phyloP scores from a whole-genome alignment of 805 yeast species.

The Sugiyamaella boreocaroliniensis region DNA sequence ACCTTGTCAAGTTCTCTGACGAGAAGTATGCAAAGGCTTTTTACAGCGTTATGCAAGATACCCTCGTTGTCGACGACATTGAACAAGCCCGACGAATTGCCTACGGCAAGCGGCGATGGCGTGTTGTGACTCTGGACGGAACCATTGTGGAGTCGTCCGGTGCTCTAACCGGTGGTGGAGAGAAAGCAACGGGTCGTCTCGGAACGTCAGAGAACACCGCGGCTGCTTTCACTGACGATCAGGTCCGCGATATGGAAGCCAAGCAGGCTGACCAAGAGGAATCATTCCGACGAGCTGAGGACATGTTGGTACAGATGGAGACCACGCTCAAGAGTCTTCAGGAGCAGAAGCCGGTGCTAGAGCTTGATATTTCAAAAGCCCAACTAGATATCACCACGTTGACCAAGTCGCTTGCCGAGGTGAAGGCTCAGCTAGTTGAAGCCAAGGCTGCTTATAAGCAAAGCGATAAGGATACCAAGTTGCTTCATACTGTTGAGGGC shows the following conservation, averaged over 20 bases:
- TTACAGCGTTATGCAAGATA: slow-evolving; percentile 77
- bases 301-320: slow-evolving; percentile 53
- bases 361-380: slow-evolving; percentile 50
- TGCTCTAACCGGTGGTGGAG: slow-evolving; percentile 86
- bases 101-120: slow-evolving; percentile 68
- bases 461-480: slow-evolving; percentile 24
- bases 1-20: slow-evolving; percentile 64
- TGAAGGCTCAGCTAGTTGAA: slow-evolving; percentile 29
- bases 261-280: slow-evolving; percentile 50
- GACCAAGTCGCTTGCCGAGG: slow-evolving; percentile 45
- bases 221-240: slow-evolving; percentile 46
- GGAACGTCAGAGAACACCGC: slow-evolving; percentile 30
- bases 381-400: slow-evolving; percentile 60
- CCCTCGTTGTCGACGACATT: slow-evolving; percentile 75
- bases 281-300: slow-evolving; percentile 37
- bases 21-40: slow-evolving; percentile 77
- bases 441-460: slow-evolving; percentile 15
- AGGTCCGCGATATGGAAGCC: slow-evolving; percentile 46
- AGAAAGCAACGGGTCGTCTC: slow-evolving; percentile 68
- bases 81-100: slow-evolving; percentile 84
- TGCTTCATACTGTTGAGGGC: slow-evolving; percentile 34
- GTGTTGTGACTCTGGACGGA: slow-evolving; percentile 92
- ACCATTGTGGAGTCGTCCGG: slow-evolving; percentile 88
- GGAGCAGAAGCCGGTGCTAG: slow-evolving; percentile 66
- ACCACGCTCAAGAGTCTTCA: slow-evolving; percentile 49